Evolutionary conservation across 192 early-diverging fungal species (phyloP), one percentile per base, ranked within the genome.

Genomic region (Kickxella alabastrina): DNA sequence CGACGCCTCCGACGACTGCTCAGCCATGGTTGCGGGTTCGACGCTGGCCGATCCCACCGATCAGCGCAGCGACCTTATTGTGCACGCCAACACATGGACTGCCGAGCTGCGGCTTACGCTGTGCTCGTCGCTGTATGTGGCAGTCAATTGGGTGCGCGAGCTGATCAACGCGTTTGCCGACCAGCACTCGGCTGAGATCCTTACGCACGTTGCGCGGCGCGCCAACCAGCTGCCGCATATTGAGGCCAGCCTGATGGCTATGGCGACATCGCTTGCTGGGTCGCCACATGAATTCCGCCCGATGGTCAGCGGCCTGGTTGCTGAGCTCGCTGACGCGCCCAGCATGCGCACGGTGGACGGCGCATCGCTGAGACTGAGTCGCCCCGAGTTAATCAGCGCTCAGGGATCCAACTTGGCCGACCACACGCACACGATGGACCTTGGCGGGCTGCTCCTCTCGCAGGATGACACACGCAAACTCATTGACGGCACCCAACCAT

Each of bases 81-180:
- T 19, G 8, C 41, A 50, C 0, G 31, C 64, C 4, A 28, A 4
- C 14, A 17, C 39, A 6, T 75, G 68, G 59, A 51, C 50, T 24
- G 35, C 49, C 6, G 55, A 62, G 9, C 45, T 62, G 23, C 70
- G 62, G 1, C 62, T 54, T 21, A 38, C 54, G 3, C 27, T 64
- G 14, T 76, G 73, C 55, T 58, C 73, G 10, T 59, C 65, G 37
- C 61, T 65, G 7, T 62, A 62, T 9, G 49, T 53, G 32, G 50
- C 65, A 1, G 62, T 43, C 18, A 62, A 57, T 62, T 87, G 87
- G 87, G 53, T 83, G 38, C 82, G 85, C 18, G 87, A 90, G 50
- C 48, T 82, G 6, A 60, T 86, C 21, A 90, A 85, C 36, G 80
- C 85, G 6, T 90, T 87, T 54, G 65, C 77, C 6, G 66, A 67